Evolutionary conservation across 148 eudicot genomes (phyloP), one percentile per base, ranked within the genome.

Genomic region (Cornus florida): DNA sequence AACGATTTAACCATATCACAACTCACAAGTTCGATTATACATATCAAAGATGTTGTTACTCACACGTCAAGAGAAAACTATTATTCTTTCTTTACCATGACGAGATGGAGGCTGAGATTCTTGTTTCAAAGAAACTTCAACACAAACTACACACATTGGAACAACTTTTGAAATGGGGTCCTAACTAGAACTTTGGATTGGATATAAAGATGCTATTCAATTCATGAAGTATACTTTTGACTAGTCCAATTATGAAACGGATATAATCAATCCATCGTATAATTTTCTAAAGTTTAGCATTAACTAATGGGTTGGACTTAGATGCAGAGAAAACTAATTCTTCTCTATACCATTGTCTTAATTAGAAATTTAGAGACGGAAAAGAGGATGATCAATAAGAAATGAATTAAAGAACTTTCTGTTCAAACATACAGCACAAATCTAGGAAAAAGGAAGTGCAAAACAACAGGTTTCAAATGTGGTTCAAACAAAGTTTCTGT

Each of bases 101-200:
- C 81, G 23, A 24, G 0, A 11, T 8, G 9, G 5, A 9, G 19
- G 60, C 10, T 68, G 16, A 75, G 59, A 38, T 70, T 79, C 81
- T 66, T 57, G 78, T 59, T 53, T 31, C 8, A 67, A 59, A 76
- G 71, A 75, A 83, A 83, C 48, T 69, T 77, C 71, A 84, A 80
- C 78, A 76, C 56, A 79, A 57, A 57, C 5, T 16, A 57, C 4
- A 2, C 20, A 57, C 20, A 57, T 57, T 19, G 3, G 24, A 62
- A 62, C 7, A 62, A 17, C 0, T 62, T n/a, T 62, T n/a, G 23
- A 6, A n/a, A 62, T 3, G 24, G 24, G 79, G 23, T 62, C 70
- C 23, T 66, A 43, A 46, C 41, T 76, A 46, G 72, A 76, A 71
- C 64, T 3, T 16, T 13, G 10, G 41, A 67, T 9, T 32, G 12